Conservation (phyloP, 148 eudicot genomes). For the Rhododendron simsii region DNA sequence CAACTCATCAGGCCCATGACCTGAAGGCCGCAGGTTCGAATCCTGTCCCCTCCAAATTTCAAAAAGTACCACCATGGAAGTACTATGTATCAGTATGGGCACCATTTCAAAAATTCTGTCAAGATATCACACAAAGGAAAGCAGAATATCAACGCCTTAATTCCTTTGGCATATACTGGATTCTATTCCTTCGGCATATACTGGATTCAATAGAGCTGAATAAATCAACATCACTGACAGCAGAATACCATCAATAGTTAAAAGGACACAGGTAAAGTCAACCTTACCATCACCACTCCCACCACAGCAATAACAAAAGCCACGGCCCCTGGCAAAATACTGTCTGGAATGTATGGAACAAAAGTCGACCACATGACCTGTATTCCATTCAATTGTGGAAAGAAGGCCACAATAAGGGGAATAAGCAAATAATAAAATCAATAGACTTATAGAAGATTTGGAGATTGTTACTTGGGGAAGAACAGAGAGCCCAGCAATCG, state of each 20-base stretch:
- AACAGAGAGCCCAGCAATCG: slow-evolving; percentile 80
- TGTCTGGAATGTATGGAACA: slow-evolving; percentile 75
- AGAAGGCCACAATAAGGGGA: background rate
- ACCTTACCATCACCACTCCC: slow-evolving; percentile 73
- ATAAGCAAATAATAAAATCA: background rate
- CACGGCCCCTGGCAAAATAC: slow-evolving; percentile 69
- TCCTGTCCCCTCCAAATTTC: background rate
- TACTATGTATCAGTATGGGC: background rate
- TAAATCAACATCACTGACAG: background rate
- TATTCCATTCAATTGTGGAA: background rate
- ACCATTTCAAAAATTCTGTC: background rate
- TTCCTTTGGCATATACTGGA: background rate
- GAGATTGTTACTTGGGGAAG: slow-evolving; percentile 68
- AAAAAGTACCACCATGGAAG: background rate
- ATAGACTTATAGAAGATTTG: background rate
- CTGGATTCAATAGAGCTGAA: background rate
- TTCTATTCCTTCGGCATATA: background rate
- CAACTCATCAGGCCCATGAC: background rate
- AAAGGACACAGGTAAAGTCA: background rate
- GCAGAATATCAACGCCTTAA: background rate
- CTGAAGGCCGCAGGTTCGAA: background rate
- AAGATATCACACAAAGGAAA: background rate
- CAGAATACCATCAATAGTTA: background rate
- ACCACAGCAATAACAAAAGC: slow-evolving; percentile 50
- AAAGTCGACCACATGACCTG: slow-evolving; percentile 99